Conservation (phyloP, 257 asterid genomes). For the Anisodus acutangulus region DNA sequence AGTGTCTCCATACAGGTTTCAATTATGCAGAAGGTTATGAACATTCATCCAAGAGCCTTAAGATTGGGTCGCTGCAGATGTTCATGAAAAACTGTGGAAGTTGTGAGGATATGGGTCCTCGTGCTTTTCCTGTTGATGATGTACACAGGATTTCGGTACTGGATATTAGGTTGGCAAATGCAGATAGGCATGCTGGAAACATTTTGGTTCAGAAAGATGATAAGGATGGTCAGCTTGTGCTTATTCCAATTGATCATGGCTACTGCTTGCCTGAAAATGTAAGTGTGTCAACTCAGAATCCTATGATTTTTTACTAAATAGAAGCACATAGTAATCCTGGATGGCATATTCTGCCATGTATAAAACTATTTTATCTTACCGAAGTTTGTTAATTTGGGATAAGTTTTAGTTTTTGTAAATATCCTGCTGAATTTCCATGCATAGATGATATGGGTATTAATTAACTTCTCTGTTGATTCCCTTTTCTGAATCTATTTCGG, state of each 20-base stretch:
- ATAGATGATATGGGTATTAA: not conserved
- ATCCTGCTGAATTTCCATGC: not conserved
- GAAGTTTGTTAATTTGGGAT: not conserved
- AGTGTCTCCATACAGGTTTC: slow-evolving; percentile 56
- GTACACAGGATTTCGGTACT: slow-evolving; percentile 76
- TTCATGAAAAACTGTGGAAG: slow-evolving; percentile 76
- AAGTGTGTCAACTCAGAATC: slow-evolving; percentile 36
- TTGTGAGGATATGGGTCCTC: slow-evolving; percentile 81
- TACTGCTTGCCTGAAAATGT: slow-evolving; percentile 83
- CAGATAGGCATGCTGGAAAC: slow-evolving; percentile 79
- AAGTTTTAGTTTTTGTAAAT: not conserved
- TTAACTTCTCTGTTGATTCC: not conserved
- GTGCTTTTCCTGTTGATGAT: slow-evolving; percentile 64
- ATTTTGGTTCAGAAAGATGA: slow-evolving; percentile 61
- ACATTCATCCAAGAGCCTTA: slow-evolving; percentile 33
- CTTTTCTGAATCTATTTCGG: not conserved
- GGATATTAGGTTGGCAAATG: slow-evolving; percentile 78
- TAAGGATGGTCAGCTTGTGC: slow-evolving; percentile 53
- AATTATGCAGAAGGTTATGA: slow-evolving; percentile 49
- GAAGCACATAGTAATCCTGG: not conserved
- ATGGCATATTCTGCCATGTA: not conserved
- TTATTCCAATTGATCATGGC: slow-evolving; percentile 79
- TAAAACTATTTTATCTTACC: not conserved
- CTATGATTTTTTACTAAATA: not conserved
- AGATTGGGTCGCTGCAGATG: slow-evolving; percentile 79